Conservation (phyloP, 2,329 filamentous ascomycete genomes). For the Didymella pomorum region DNA sequence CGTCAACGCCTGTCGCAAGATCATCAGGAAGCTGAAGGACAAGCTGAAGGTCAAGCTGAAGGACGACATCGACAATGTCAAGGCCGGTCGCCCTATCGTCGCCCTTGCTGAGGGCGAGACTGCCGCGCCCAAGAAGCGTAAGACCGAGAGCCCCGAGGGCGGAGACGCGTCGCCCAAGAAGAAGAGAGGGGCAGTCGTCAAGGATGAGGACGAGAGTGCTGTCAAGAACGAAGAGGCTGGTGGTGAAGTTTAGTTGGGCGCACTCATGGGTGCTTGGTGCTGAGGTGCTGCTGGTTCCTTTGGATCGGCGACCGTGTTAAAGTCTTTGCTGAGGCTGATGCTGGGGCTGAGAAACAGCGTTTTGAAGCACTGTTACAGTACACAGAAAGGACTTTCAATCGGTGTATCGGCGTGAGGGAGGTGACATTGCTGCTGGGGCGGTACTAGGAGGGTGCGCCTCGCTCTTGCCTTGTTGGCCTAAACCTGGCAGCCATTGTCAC, state of each 20-base stretch:
- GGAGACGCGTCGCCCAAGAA: constrained; percentile 19
- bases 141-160: constrained; percentile 12
- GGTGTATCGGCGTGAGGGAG: too few species aligned
- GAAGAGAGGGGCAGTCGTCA: constrained; percentile 11
- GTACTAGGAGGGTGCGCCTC: neutral
- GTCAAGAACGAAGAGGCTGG: neutral
- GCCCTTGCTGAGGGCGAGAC: constrained; percentile 2
- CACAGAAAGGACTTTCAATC: too few species aligned
- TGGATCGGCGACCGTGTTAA: neutral
- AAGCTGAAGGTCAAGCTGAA: constrained; percentile 38
- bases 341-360: too few species aligned
- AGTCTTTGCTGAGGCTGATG: neutral
- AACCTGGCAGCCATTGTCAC: too few species aligned
- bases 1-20: constrained; percentile 36
- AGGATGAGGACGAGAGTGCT: constrained; percentile 4
- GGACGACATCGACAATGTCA: constrained; percentile 35
- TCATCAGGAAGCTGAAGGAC: constrained; percentile 36
- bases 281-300: too few species aligned
- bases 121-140: constrained; percentile 21
- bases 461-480: neutral
- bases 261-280: neutral
- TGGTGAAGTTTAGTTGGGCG: neutral
- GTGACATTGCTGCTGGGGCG: neutral
- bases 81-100: constrained; percentile 19
- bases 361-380: too few species aligned